Base-by-base conservation (phyloP, 495 filamentous ascomycete species). In the Aspergillus nanangensis region DNA sequence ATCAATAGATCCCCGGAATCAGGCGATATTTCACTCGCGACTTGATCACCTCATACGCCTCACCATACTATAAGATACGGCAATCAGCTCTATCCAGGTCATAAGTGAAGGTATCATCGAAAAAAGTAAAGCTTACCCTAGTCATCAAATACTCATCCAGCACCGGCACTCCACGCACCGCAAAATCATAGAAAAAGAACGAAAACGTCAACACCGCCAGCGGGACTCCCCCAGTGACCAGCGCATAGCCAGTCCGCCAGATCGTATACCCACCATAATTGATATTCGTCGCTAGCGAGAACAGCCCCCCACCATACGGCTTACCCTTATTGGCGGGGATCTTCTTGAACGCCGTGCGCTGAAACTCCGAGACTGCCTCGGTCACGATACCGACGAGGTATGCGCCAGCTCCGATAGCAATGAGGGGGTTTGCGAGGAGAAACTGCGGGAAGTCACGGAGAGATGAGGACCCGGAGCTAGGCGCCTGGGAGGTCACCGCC, bases 251-350 rank as follows among this genome's bases (percentile, higher is more conserved):
- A 33, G 69, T 57, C 31, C 79, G 58, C 79, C 79, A 81, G 3
- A 83, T 23, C 1, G 75, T 71, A 52, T 78, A 82, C 10, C 62
- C 77, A 19, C 70, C 70, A 50, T 83, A 83, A 36, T 83, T 83
- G 55, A 78, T 66, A 45, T 84, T 78, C n/a, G 77, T 69, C 4
- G 77, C 74, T 51, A 71, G 51, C 2, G 55, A 48, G 66, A 73
- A 82, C 22, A 81, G 51, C 1, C 80, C 81, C 1, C 60, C 68
- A 20, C 62, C 69, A 48, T 72, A 81, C 2, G 74, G 60, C 62
- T 76, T 77, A 15, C 78, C 79, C 43, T 70, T 61, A 56, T 82
- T 81, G 48, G 62, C 63, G 5, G 69, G 60, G 18, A 69, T 60
- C 15, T 60, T 48, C 58, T 83, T 83, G 65, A 83, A 83, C 1